Conservation (phyloP, 2,329 filamentous ascomycete species). For the Venturiaceae sp. region DNA sequence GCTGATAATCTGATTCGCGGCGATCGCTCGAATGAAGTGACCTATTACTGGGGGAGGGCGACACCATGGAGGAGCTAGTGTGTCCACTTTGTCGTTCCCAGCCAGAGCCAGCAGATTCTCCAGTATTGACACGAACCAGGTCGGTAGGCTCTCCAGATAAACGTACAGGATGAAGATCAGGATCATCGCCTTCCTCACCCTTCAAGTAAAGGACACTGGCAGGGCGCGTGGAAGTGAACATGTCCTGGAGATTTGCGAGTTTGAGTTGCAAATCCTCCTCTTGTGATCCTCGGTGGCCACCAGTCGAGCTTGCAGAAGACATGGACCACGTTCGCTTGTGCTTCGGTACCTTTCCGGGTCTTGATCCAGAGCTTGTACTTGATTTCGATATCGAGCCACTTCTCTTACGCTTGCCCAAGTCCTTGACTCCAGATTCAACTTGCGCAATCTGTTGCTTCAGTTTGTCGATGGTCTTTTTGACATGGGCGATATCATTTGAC, state of each 20-base stretch:
- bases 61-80: conserved; percentile 46
- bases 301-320: conserved; percentile 53
- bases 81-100: conserved; percentile 42
- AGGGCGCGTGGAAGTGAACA: conserved; percentile 77
- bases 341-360: conserved; percentile 76
- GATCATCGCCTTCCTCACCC: conserved; percentile 69
- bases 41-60: conserved; percentile 37
- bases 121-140: conserved; percentile 40
- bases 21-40: conserved; percentile 29
- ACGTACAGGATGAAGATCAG: conserved; percentile 66
- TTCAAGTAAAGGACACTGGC: conserved; percentile 70
- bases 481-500: conserved; percentile 86
- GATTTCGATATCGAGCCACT: conserved; percentile 39
- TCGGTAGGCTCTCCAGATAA: conserved; percentile 59
- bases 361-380: conserved; percentile 33
- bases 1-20: conserved; percentile 31
- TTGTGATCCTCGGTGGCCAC: conserved; percentile 29
- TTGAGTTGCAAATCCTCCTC: conserved; percentile 71
- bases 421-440: conserved; percentile 49
- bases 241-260: conserved; percentile 69
- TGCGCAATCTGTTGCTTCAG: conserved; percentile 88
- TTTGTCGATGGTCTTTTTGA: conserved; percentile 95
- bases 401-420: conserved; percentile 52
- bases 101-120: conserved; percentile 32
- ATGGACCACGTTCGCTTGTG: conserved; percentile 95